Evolutionary conservation across 1,284 basidiomycete genomes (phyloP), one percentile per base, ranked within the genome.

Genomic region (Crepidotus sp.): DNA sequence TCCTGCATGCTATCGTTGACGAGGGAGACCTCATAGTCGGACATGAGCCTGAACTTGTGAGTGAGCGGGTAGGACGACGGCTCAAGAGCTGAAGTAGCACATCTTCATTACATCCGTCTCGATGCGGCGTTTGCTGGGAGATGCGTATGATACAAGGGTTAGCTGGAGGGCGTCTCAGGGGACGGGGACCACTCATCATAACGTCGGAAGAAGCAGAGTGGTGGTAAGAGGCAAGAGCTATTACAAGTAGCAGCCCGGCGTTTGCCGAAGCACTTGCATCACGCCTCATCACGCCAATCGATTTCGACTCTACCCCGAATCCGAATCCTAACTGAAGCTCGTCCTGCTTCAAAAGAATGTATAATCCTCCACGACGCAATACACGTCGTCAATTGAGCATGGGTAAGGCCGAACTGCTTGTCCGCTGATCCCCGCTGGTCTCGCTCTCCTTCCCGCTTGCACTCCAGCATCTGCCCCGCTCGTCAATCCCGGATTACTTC

Each of bases 31-130:
- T 98, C 90, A 64, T 91, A 94, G 68, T 96, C 93, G 13, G 91
- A 94, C 91, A 95, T 95, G 56, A 95, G 69, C 64, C 92, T 96
- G 62, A n/a, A n/a, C n/a, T n/a, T n/a, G 24, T 26, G 48, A 36
- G 27, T 48, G 32, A 48, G 34, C 34, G 37, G 18, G 40, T 22
- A 18, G 30, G 17, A 41, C 29, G 17, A 31, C 36, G 32, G 33
- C 40, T 26, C 25, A n/a, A 30, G 29, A 45, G 30, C 34, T 27
- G 34, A 32, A 24, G 22, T 70, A 83, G 61, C 63, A 96, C 94
- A 98, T 73, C 72, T 97, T 98, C 93, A 98, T 97, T 46, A 98
- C 93, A 73, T 98, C 95, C 41, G 93, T 98, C 68, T 98, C 95
- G 63, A 97, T 95, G 49, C 95, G 84, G 54, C 95, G 86, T 68